Evolutionary conservation across 345 rosid genomes (phyloP), one percentile per base, ranked within the genome.

Genomic region (Dipteronia sinensis): DNA sequence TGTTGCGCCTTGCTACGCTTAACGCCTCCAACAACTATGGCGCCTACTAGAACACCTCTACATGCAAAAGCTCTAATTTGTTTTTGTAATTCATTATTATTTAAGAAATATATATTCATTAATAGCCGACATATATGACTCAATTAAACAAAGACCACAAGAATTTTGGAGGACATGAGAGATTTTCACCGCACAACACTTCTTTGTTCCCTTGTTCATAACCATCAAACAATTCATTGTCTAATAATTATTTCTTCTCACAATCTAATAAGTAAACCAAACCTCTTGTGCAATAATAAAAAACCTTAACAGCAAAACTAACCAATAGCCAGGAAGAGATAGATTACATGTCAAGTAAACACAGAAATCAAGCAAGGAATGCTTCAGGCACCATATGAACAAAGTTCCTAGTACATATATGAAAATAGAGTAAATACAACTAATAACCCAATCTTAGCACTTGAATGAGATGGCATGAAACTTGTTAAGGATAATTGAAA

Each of bases 171-270:
- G 42, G 16, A 16, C 68, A 25, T 13, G 38, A 40, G 68, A 65
- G 68, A 65, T 31, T 42, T 65, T 65, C 68, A 65, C 68, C 68
- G 9, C 66, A 65, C 12, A 4, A 65, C 49, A 46, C 49, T 46
- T 46, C 68, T n/a, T 31, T 27, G 31, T 15, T 29, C 20, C 19
- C 68, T 65, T 16, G 68, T 13, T 65, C 10, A 29, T 17, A 20
- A 27, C 71, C 44, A 67, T 7, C 31, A 42, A 6, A 20, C 5
- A 7, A 67, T 67, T 44, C 71, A 67, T n/a, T 67, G 17, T 40
- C 10, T 15, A 46, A 46, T 46, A 2, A 46, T 9, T 46, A 46
- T 10, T 10, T 10, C 49, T 46, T 46, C 11, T 46, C 49, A 46
- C 49, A 46, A 46, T 46, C 15, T 46, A 46, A 46, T 10, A 46